phyloP scores from a whole-genome alignment of 139 green algal species.

The Auxenochlorella pyrenoidosa region DNA sequence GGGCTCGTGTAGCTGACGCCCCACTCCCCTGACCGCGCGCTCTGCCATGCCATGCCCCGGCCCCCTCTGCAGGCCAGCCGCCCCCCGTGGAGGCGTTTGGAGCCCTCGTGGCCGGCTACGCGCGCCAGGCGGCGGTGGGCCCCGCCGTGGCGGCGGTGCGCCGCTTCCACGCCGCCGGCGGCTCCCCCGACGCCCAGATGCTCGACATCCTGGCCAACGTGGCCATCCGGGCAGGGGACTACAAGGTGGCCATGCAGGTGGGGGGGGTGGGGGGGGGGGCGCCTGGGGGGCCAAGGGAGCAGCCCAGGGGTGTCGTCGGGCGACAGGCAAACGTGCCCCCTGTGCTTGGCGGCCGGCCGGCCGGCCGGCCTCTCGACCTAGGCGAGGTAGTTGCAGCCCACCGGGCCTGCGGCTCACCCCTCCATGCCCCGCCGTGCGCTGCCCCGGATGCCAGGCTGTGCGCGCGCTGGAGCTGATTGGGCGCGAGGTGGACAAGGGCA shows the following conservation, averaged over 20 bases:
- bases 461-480: conserved; percentile 70
- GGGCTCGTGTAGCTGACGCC: no score
- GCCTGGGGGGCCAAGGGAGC: neutral
- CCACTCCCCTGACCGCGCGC: no score
- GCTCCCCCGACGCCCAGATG: conserved; percentile 62
- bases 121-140: conserved; percentile 32
- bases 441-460: conserved; percentile 50
- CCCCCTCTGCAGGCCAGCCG: conserved; percentile 25
- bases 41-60: neutral
- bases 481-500: conserved; percentile 46
- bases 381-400: neutral
- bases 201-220: conserved; percentile 64
- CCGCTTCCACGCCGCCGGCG: conserved; percentile 63
- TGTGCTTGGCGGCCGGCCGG: no score
- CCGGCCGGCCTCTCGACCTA: no score
- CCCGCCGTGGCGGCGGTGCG: conserved; percentile 50
- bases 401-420: neutral
- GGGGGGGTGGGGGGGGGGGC: neutral
- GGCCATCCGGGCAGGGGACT: conserved; percentile 46
- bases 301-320: neutral
- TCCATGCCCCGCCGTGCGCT: no score
- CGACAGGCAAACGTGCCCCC: no score
- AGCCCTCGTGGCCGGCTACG: conserved; percentile 61
- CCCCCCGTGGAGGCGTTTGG: conserved; percentile 53
- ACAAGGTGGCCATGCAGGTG: conserved; percentile 69